These are phyloP conservation scores for Fraxinus baroniana DNA, from an alignment of 305 asterid genomes.

Conservation along the genomic window DNA sequence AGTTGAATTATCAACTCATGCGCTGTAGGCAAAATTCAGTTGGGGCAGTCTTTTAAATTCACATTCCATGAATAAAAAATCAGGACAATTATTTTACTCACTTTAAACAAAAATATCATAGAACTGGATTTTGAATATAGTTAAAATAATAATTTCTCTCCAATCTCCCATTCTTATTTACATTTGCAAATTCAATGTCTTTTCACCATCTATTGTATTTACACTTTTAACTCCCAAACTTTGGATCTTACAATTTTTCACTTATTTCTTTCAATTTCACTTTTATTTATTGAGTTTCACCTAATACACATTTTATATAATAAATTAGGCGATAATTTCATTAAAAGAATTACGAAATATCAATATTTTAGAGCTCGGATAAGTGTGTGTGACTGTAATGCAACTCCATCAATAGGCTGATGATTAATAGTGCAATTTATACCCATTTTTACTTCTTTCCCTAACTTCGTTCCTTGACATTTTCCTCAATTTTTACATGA, in stretches of 20 bases:
- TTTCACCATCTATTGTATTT: too few species aligned
- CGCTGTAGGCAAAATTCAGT: background rate
- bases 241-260: too few species aligned
- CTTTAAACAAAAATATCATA: background rate
- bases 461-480: background rate
- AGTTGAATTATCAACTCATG: background rate
- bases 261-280: too few species aligned
- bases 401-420: background rate
- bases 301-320: too few species aligned
- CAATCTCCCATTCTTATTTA: too few species aligned
- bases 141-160: too few species aligned
- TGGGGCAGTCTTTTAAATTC: background rate
- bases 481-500: background rate
- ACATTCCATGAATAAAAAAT: background rate
- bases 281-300: too few species aligned
- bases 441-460: background rate
- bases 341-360: too few species aligned
- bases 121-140: background rate
- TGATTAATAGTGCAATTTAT: background rate
- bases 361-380: too few species aligned
- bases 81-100: background rate
- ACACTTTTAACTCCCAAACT: too few species aligned
- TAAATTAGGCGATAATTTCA: too few species aligned
- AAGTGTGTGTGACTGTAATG: background rate
- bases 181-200: too few species aligned